Base-by-base conservation (phyloP, 257 asterid genomes). In the Lithospermum erythrorhizon region DNA sequence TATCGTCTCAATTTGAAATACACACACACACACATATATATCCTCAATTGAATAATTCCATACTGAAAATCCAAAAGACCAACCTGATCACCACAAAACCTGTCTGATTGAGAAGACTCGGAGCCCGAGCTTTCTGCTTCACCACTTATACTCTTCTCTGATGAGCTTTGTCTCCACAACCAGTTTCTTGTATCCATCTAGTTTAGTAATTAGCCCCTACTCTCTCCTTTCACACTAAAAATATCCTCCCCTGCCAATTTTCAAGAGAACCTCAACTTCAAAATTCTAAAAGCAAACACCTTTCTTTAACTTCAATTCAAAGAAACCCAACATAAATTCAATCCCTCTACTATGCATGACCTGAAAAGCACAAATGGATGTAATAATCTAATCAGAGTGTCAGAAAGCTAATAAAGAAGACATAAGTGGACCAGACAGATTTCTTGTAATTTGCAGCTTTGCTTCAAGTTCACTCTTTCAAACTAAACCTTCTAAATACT, bases 51-150 rank as follows among this genome's bases (percentile, higher is more conserved):
- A 19, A 21, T 23, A 17, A 48, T 18, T 29, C 41, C 20, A 32
- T 18, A 55, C 58, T 30, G 63, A 47, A 64, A 21, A 25, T 16
- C 23, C 47, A 6, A 15, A 9, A 4, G 53, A 71, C 78, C n/a
- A 70, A 90, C 96, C 95, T 86, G 98, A 68, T 91, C 98, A 78
- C 86, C 98, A 0, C 90, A 87, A 74, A 81, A 84, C 77, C 95
- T 82, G 61, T 80, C 95, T 0, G 95, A 87, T 77, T 71, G 87
- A 6, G 95, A 86, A 29, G 95, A 91, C 6, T 77, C 49, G 23
- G 98, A 91, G 53, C 85, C 96, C 1, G 95, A 79, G 80, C 96
- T 83, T 77, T 91, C 95, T 1, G 95, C 86, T 78, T 90, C 98
- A 45, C 88, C 96, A 55, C 75, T 69, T 4, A 83, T 91, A 76